Evolutionary conservation across 2,329 filamentous ascomycete genomes (phyloP), one percentile per base, ranked within the genome.

Genomic region (Hypoxylon sp.): DNA sequence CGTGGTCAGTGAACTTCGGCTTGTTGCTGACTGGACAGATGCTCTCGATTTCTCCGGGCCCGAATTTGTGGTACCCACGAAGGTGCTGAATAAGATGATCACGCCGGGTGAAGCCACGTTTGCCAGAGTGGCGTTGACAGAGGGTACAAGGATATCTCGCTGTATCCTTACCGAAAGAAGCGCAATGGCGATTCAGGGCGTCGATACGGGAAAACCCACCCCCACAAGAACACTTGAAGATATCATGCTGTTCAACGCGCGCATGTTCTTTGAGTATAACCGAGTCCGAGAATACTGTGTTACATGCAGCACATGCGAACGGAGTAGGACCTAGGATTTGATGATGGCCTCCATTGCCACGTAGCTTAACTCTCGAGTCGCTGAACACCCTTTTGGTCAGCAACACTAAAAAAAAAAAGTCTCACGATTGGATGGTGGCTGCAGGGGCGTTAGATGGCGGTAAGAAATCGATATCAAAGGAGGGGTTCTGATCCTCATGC

Each of bases 51-150:
- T 67, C 56, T 8, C 67, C 67, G 0, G 47, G 47, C 1, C 75
- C 71, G 13, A 75, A 72, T 37, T 76, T 73, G 64, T 80, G 78
- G 48, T 78, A 79, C 0, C 73, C 72, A 1, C 67, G 68, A 17
- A 79, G 64, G 56, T 80, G 79, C 26, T 80, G 78, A 3, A 67
- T 61, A 0, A 80, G 66, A 54, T 80, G 78, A 50, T 80, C 78
- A 5, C 64, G 71, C n/a, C 78, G 74, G 24, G 68, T 72, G 56
- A 80, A 80, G 0, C 73, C 75, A 5, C 74, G 54, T 1, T 65
- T 62, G 2, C 75, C 76, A n/a, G 71, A 72, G 50, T 77, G 69
- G 15, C 60, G 71, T 48, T 69, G 76, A 65, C 77, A 79, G 39
- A 72, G 71, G 0, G 43, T 56, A 41, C 78, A 80, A 4, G 73